Evolutionary conservation across 1,284 basidiomycete genomes (phyloP), one percentile per base, ranked within the genome.

Genomic region (Termitomyces sp.): DNA sequence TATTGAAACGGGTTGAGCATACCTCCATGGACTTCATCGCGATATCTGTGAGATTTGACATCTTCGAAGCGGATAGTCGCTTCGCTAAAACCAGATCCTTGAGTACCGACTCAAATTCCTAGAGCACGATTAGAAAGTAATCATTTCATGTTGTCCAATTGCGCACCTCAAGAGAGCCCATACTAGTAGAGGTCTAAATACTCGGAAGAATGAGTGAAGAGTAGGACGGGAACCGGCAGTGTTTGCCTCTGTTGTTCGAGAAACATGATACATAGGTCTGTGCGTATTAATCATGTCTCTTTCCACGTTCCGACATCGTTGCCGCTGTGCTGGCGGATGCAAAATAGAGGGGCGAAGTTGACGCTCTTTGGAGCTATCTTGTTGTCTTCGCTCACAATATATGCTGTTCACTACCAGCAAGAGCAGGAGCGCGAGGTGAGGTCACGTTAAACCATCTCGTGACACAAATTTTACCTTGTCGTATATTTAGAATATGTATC

Each of bases 321-420:
- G 34, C 40, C 38, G 44, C 17, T 19, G 43, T 41, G 28, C 45
- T 42, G 44, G 41, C 19, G 38, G 52, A 72, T 73, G 73, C 64
- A 66, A 83, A 90, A 91, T 55, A 77, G 83, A 54, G 78, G 79
- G 50, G 90, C 95, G 21, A 94, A 92, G 70, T 70, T 80, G 41
- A 92, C 94, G 4, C 79, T 98, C 30, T 72, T 75, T 31, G 79
- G 75, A n/a, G 86, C 94, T 3, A 70, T 92, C 50, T 62, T 82
- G 7, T 69, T 90, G 51, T 84, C 90, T 12, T 79, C 78, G 1
- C 70, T 84, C 31, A 92, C 90, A 5, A 85, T 99, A 65, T 95
- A 87, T 83, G 92, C 86, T 19, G 96, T 99, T 5, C 96, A 98
- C 68, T 90, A 81, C 64, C 81, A 96, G 59, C 96, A 99, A 70